Evolutionary conservation across 306 rosid species (phyloP).

Genomic region (Malus sieversii): DNA sequence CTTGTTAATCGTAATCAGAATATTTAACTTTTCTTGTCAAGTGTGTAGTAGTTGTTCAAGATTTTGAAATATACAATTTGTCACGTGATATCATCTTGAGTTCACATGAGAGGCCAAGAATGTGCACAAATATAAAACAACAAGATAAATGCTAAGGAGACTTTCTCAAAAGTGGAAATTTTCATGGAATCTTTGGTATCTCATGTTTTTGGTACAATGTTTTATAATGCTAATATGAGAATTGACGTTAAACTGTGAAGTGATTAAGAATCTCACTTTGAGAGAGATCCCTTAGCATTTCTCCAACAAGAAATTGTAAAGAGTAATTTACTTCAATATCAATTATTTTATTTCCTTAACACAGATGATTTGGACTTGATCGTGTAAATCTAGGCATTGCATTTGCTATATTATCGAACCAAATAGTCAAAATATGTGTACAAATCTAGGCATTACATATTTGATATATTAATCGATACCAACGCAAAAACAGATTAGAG

Average conservation of each 20-base stretch:
- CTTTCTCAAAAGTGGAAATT: no score
- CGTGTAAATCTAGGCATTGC: neutral
- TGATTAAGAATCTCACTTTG: no score
- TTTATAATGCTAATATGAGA: no score
- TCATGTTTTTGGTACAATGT: no score
- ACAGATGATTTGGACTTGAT: neutral
- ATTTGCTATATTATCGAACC: neutral
- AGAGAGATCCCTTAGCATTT: no score
- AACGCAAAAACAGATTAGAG: neutral
- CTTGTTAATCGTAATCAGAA: neutral
- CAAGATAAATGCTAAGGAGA: no score
- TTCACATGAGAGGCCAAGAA: neutral
- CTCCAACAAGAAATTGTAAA: neutral
- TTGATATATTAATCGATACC: neutral
- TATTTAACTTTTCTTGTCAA: neutral
- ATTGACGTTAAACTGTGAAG: no score
- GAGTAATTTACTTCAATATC: neutral
- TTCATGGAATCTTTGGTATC: fast-evolving
- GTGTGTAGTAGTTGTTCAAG: slow-evolving; percentile 8
- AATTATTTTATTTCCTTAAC: neutral
- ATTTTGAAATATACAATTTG: slow-evolving; percentile 9
- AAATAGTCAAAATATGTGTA: neutral
- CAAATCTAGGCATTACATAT: neutral
- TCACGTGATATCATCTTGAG: slow-evolving; percentile 7
- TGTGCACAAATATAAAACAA: neutral